Evolutionary conservation across 768 basidiomycete genomes (phyloP), one percentile per base, ranked within the genome.

Genomic region (Suillus discolor): DNA sequence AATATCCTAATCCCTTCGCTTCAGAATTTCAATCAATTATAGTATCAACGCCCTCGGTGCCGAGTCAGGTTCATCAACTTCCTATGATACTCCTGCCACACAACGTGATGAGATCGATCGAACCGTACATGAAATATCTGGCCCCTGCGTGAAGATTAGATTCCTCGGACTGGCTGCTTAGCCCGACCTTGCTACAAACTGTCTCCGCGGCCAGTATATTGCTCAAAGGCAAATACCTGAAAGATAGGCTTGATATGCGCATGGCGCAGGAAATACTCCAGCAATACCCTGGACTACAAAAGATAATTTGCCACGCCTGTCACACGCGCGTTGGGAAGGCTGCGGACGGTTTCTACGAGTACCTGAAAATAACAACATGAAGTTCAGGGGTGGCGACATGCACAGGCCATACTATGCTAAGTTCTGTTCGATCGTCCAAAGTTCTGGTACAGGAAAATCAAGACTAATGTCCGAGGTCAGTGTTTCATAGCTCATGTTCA

Each of bases 401-500:
- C 7, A n/a, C 11, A 61, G 42, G 8, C 9, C 34, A 28, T 51
- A 64, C 8, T 68, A 68, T 55, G 66, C 59, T 23, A 69, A 68
- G 23, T 64, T 61, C n/a, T 60, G 69, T n/a, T 66, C 53, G 1
- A 60, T 72, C 2, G 60, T 71, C 4, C 70, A 70, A 63, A 71
- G 71, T 55, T 72, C 70, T 53, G 70, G 68, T 4, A 69, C 66
- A 7, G 70, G 71, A 12, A 72, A 72, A 57, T 72, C 71, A 18
- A 64, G 69, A 20, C 45, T 72, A 45, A 44, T 70, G 53, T 51
- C 34, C 28, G 59, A 67, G 57, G 62, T 67, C 57, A 36, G 31
- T 7, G 6, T 23, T 25, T 28, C 61, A 11, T 6, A 18, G 6
- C 42, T 15, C 12, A 23, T 38, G 18, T 20, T 47, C 11, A 3